Evolutionary conservation across 1,284 basidiomycete genomes (phyloP), one percentile per base, ranked within the genome.

Genomic region (Pholiota adiposa): DNA sequence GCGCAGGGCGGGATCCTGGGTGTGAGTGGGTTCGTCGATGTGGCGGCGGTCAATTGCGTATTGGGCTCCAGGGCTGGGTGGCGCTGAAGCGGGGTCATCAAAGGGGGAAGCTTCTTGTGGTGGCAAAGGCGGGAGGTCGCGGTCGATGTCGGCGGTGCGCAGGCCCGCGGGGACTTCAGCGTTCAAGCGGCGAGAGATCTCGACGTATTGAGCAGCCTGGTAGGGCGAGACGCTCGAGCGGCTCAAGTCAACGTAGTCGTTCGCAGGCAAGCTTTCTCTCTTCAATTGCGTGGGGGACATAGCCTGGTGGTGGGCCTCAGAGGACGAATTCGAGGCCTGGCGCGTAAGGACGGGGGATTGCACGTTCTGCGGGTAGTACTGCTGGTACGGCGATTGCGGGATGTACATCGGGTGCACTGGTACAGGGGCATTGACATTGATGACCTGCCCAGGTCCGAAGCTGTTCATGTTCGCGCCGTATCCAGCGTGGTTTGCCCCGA

Each of bases 201-300:
- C 87, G n/a, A 77, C 83, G 65, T 90, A 90, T 70, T 91, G 89
- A 0, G 79, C 80, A 23, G 86, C 88, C 69, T 91, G 89, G 79
- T 80, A 89, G 0, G 89, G 88, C 4, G 88, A 84, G 2, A 90
- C 83, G 65, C 88, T 89, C 14, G 85, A 85, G 36, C 89, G 80
- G 68, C 73, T 76, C 41, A 90, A 75, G 65, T 90, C 85, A 19
- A 84, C 78, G 60, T 90, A 89, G 60, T 85, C 80, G 9, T 75
- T 68, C 8, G 69, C 60, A 4, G 71, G 65, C n/a, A 34, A 62
- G 58, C 40, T 68, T 58, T 59, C 70, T 59, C 61, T 64, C 21
- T 55, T 48, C 2, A 58, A 19, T 1, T 51, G n/a, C 18, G 49
- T 31, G 6, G 51, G 58, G 23, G 59, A 25, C 25, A 23, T 36